Conservation (phyloP, 768 basidiomycete species). For the Cantharellus anzutake region DNA sequence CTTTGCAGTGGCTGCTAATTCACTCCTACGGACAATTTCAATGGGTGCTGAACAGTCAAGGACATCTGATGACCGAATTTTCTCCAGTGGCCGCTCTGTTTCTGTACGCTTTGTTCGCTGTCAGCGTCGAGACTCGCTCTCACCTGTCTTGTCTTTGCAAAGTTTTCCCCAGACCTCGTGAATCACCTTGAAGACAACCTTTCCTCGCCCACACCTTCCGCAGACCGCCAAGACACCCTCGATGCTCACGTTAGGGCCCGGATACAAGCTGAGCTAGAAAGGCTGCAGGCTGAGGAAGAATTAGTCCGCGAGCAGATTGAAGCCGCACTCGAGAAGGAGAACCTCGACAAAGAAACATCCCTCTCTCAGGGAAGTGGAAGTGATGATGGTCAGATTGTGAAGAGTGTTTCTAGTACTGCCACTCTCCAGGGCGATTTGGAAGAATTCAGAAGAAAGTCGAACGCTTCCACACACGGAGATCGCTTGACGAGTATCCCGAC, state of each 20-base stretch:
- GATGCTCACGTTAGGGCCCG: slow-evolving; percentile 55
- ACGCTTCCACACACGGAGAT: slow-evolving; percentile 38
- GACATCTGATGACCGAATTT: not conserved
- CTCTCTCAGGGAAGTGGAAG: slow-evolving; percentile 16
- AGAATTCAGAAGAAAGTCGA: slow-evolving; percentile 56
- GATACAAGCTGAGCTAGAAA: slow-evolving; percentile 48
- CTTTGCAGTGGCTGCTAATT: no score
- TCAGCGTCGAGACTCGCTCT: not conserved
- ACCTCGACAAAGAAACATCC: slow-evolving; percentile 52
- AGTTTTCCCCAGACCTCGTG: slow-evolving; percentile 78
- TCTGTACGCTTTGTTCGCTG: not conserved
- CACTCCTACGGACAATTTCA: not conserved
- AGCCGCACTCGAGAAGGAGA: slow-evolving; percentile 67
- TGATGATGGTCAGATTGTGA: slow-evolving; percentile 15
- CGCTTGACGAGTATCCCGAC: slow-evolving; percentile 33
- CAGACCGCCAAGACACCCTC: slow-evolving; percentile 51
- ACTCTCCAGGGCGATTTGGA: slow-evolving; percentile 56
- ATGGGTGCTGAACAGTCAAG: not conserved
- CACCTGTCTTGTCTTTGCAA: not conserved
- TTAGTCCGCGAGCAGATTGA: slow-evolving; percentile 55
- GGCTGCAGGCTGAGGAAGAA: slow-evolving; percentile 50
- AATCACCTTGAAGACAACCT: slow-evolving; percentile 53
- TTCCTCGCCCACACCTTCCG: slow-evolving; percentile 36
- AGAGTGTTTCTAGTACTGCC: slow-evolving; percentile 29
- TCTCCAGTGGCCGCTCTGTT: not conserved